A percentile compares a stretch with the other conserved stretches of the same genome.
These are phyloP conservation scores for Tricholomella constricta DNA, from an alignment of 768 basidiomycete species.

Conservation along the genomic window DNA sequence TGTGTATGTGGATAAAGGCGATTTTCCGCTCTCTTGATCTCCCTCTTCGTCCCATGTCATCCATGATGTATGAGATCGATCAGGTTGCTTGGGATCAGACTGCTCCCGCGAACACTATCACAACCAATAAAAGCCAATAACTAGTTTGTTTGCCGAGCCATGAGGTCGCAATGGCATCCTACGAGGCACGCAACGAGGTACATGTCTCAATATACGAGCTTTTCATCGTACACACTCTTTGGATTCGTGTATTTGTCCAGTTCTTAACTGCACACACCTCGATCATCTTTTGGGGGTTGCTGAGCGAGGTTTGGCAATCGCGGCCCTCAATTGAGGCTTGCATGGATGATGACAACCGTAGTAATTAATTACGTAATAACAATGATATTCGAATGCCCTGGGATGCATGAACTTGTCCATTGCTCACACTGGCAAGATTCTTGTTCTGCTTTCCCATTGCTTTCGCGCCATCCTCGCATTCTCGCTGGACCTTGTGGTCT, in stretches of 20 bases:
- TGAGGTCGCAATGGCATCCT: neutral
- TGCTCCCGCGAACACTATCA: neutral
- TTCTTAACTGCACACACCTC: no score
- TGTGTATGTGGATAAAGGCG: no score
- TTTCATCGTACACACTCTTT: no score
- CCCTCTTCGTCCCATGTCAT: no score
- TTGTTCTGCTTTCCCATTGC: neutral
- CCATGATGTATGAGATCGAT: neutral
- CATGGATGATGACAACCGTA: neutral
- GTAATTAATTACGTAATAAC: slow-evolving; percentile 1
- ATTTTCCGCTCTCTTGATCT: no score
- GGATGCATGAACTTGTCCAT: neutral
- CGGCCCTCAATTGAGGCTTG: no score
- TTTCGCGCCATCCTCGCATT: neutral
- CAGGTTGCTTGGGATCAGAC: neutral
- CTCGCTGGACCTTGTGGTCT: neutral
- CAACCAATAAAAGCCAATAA: neutral
- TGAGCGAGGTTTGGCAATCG: no score
- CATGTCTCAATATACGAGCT: no score
- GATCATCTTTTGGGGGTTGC: no score
- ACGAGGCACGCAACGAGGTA: no score
- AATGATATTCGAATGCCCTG: neutral
- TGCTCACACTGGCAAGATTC: slow-evolving; percentile 3
- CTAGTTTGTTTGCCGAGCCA: neutral
- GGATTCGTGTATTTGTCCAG: no score